Evolutionary conservation across 805 yeast species (phyloP).

Genomic region (Wickerhamomyces sydowiorum): DNA sequence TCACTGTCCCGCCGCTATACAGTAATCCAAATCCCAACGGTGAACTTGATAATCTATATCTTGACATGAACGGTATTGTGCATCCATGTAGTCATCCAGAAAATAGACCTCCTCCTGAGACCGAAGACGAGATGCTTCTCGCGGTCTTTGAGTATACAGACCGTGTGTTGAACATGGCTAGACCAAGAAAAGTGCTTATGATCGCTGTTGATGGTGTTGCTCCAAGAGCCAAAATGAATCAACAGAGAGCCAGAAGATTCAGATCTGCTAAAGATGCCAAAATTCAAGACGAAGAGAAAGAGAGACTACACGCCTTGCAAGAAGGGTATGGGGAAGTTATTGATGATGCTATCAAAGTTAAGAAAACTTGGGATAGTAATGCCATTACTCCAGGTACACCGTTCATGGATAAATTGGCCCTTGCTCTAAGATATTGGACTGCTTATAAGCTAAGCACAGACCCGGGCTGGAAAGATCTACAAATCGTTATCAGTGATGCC

Average conservation of each 20-base stretch:
- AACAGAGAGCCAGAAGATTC: conserved; percentile 90
- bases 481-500: conserved; percentile 90
- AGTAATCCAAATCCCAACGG: conserved; percentile 87
- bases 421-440: conserved; percentile 83
- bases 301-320: conserved; percentile 30
- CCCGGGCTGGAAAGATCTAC: conserved; percentile 89
- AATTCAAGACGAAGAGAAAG: conserved; percentile 67
- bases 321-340: conserved; percentile 52
- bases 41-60: conserved; percentile 85
- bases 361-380: conserved; percentile 89
- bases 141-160: conserved; percentile 93
- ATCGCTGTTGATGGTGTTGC: conserved; percentile 99
- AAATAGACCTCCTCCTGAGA: conserved; percentile 90
- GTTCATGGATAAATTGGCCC: conserved; percentile 87
- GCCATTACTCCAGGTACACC: conserved; percentile 99
- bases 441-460: conserved; percentile 82
- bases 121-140: conserved; percentile 94
- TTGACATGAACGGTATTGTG: conserved; percentile 98
- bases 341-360: conserved; percentile 67
- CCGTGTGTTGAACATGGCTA: conserved; percentile 85
- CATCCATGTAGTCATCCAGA: conserved; percentile 99
- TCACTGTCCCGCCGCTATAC: conserved; percentile 60
- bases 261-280: conserved; percentile 88
- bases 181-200: conserved; percentile 88
- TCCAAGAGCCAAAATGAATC: conserved; percentile 97